Conservation (phyloP, 345 rosid genomes). For the Salix brachista region DNA sequence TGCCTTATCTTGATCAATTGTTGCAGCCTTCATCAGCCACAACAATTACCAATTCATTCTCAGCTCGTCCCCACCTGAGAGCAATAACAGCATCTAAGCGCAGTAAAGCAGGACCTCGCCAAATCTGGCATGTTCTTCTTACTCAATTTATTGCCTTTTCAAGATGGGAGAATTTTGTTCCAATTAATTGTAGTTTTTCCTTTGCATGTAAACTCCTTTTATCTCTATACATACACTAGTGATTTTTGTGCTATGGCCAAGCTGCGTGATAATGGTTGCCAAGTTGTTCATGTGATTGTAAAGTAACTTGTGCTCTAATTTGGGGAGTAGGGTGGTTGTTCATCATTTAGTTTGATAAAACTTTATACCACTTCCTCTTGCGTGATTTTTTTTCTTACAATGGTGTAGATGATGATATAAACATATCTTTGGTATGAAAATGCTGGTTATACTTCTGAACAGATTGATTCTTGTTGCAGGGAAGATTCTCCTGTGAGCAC, state of each 20-base stretch:
- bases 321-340: not conserved
- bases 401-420: not conserved
- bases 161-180: constrained; percentile 7
- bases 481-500: constrained; percentile 83
- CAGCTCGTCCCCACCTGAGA: constrained; percentile 72
- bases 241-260: not conserved
- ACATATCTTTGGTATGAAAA: not conserved
- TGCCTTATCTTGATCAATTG: constrained; percentile 93
- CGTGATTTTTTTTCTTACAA: not conserved
- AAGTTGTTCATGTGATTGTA: not conserved
- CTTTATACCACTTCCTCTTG: not conserved
- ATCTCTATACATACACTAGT: not conserved
- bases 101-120: constrained; percentile 67
- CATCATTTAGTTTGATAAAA: not conserved
- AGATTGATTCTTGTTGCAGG: constrained; percentile 48
- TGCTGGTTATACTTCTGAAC: not conserved
- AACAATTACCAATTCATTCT: constrained; percentile 63
- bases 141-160: constrained; percentile 20
- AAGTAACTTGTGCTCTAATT: constrained; percentile 1
- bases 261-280: not conserved
- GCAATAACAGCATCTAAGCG: constrained; percentile 92
- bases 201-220: not conserved
- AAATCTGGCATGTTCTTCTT: constrained; percentile 62
- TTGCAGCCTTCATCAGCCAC: constrained; percentile 85
- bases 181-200: not conserved